These are phyloP conservation scores for Pseudogymnoascus sp. DNA, from an alignment of 2,329 filamentous ascomycete genomes.

Conservation along the genomic window DNA sequence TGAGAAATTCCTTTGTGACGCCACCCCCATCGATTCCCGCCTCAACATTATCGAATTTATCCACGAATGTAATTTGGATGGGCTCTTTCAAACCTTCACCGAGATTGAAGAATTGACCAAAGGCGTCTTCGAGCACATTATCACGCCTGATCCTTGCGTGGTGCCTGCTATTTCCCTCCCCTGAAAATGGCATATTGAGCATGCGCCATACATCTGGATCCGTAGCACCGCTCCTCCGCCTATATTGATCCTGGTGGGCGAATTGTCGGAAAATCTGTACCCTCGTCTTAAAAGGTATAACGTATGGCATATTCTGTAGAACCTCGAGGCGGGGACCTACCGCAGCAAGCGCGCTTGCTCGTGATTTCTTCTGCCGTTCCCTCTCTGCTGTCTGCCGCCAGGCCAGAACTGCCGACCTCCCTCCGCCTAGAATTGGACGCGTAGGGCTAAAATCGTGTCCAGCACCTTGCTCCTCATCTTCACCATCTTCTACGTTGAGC, in stretches of 20 bases:
- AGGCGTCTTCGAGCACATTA: conserved; percentile 78
- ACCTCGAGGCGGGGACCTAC: conserved; percentile 85
- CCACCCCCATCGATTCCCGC: conserved; percentile 95
- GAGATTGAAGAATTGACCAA: conserved; percentile 70
- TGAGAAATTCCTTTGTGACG: conserved; percentile 95
- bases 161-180: conserved; percentile 46
- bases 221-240: conserved; percentile 61
- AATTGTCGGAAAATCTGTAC: conserved; percentile 93
- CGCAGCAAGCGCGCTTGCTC: conserved; percentile 65
- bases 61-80: conserved; percentile 93
- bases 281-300: conserved; percentile 84
- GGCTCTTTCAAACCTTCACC: conserved; percentile 84
- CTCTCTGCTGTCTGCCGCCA: conserved; percentile 52
- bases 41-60: conserved; percentile 77
- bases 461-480: conserved; percentile 41
- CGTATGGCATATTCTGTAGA: conserved; percentile 91
- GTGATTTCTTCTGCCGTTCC: conserved; percentile 58
- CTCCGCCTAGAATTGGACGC: conserved; percentile 28
- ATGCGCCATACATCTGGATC: conserved; percentile 72
- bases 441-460: conserved; percentile 34
- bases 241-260: conserved; percentile 71
- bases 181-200: conserved; percentile 21
- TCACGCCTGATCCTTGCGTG: conserved; percentile 74
- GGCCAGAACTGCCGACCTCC: conserved; percentile 20
- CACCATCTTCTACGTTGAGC: conserved; percentile 53